Evolutionary conservation across 768 basidiomycete genomes (phyloP), one percentile per base, ranked within the genome.

Genomic region (Leccinum subgranulosum): DNA sequence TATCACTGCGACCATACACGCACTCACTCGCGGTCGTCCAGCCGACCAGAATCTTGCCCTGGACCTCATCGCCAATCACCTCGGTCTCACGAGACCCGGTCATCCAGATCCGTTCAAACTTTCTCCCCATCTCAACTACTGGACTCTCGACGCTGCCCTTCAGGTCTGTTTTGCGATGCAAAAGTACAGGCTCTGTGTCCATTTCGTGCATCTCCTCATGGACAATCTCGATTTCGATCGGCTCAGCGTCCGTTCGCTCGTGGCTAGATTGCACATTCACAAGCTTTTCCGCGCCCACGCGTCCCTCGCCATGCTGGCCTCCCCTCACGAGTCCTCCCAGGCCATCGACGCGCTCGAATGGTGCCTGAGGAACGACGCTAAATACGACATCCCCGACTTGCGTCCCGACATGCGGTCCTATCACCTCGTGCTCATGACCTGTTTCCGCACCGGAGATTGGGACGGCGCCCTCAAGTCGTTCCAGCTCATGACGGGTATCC

Each of bases 401-500:
- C 69, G 74, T 21, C 71, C 73, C 6, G 59, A 69, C 54, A 28
- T 59, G 56, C 63, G 62, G 51, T 83, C 86, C 9, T 90, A 81
- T 70, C 81, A 82, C 60, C 76, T 87, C 27, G 85, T 84, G 52
- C 76, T 91, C 64, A 71, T 76, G 59, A 79, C 81, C 2, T 92
- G 90, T 69, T 82, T 84, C 81, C 79, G 81, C 55, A 75, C 77
- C 34, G 75, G 68, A 14, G 86, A 91, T 70, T 92, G 87, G 88
- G 74, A 67, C 25, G 76, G 76, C 19, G 82, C 86, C 2, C 66
- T 75, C 49, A 77, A 79, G 50, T 72, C 81, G 17, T 87, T 90
- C 68, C 83, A 88, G 59, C 73, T 89, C 61, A 87, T 92, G 84
- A 87, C 87, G 4, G 89, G 90, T 6, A 84, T 81, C 62, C 80